Evolutionary conservation across 768 basidiomycete genomes (phyloP), one percentile per base, ranked within the genome.

Genomic region (Psilocybe tampanensis): DNA sequence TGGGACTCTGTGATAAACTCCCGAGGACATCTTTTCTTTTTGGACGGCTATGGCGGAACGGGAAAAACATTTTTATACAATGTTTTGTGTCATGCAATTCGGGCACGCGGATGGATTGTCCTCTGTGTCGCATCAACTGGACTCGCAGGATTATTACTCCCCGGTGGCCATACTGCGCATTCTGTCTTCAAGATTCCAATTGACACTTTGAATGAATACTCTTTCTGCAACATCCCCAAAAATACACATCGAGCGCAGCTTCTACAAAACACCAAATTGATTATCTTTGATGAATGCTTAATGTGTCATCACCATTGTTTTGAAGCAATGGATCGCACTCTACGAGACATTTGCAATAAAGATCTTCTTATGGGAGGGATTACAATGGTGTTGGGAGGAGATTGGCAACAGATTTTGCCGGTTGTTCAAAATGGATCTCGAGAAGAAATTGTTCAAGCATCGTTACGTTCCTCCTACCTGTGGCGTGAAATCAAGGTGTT

Each of bases 381-480:
- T 13, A 81, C 45, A 80, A 17, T 78, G 78, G 52, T 76, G 81
- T 12, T 80, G 75, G 78, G 81, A 80, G 66, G 77, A 80, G 61
- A 64, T 68, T n/a, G 55, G 68, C 2, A 70, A 8, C 81, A 82
- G 58, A 80, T 64, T 1, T 68, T 82, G 0, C 80, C 80, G 32
- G 75, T 83, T 0, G 65, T 83, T 9, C 62, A 50, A 0, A 62
- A 70, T 57, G 79, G 78, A 0, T 65, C 68, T 8, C 54, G 72
- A 39, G 66, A 68, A 42, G 67, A 78, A 11, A 77, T 80, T 64
- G 67, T 80, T 13, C 7, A 39, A 13, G 36, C 36, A 13, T 15
- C 36, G 12, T 5, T 82, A 0, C 67, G 64, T 18, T 47, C 63
- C 8, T 81, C 78, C 18, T 23, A 59, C 11, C 63, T 83, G 0